A percentile compares a stretch with the other conserved stretches of the same genome.
phyloP scores from a whole-genome alignment of 148 eudicot genomes.

The Selenicereus undatus region DNA sequence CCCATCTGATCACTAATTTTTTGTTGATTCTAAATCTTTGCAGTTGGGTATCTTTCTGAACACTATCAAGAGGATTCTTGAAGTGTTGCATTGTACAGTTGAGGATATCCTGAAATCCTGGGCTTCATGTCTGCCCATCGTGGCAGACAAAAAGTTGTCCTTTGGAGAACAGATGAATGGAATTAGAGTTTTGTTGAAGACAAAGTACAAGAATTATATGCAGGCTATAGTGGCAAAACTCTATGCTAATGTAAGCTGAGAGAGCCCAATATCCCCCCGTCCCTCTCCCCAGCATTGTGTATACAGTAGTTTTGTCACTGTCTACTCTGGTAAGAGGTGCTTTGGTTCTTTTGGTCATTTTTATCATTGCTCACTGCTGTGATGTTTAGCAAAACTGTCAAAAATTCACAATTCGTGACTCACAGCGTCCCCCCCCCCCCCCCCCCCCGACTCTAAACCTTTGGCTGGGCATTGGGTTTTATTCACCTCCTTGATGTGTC shows the following conservation, averaged over 20 bases:
- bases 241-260: conserved; percentile 53
- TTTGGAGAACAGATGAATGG: conserved; percentile 90
- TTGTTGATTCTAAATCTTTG: conserved; percentile 13
- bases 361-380: too few species aligned
- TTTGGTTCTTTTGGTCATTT: too few species aligned
- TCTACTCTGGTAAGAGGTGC: too few species aligned
- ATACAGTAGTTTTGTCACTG: too few species aligned
- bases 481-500: not conserved
- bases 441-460: too few species aligned
- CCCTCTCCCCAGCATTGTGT: too few species aligned
- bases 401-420: too few species aligned
- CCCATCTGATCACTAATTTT: not conserved
- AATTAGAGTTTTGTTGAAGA: conserved; percentile 61
- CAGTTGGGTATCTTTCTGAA: conserved; percentile 80
- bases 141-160: conserved; percentile 52
- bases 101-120: conserved; percentile 76
- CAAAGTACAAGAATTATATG: conserved; percentile 83
- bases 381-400: too few species aligned
- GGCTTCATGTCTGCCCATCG: conserved; percentile 63
- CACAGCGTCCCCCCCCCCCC: too few species aligned
- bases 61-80: conserved; percentile 79
- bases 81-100: conserved; percentile 65
- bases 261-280: too few species aligned
- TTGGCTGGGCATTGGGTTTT: not conserved
- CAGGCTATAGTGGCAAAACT: conserved; percentile 74